Conservation (phyloP, 208 protist genomes). For the Acanthamoeba sp. region DNA sequence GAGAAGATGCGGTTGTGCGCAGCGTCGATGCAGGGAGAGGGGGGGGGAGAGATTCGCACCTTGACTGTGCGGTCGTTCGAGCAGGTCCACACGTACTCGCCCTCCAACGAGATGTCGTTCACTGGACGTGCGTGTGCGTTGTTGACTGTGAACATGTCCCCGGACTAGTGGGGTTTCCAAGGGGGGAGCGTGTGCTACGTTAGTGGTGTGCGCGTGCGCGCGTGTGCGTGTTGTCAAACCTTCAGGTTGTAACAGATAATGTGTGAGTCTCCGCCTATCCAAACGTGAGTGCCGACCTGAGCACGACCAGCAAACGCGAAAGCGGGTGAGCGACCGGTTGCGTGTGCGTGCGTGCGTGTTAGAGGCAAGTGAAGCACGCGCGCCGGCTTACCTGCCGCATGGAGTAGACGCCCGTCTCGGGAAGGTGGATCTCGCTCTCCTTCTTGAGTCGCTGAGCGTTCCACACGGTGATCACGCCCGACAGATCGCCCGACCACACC, state of each 20-base stretch:
- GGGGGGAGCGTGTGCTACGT: neutral
- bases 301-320: too few relatives aligned
- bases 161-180: neutral
- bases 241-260: constrained; percentile 68
- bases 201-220: neutral
- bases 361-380: too few relatives aligned
- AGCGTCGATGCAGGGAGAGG: too few relatives aligned
- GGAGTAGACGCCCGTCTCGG: constrained; percentile 60
- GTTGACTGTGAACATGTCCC: constrained; percentile 57
- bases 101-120: constrained; percentile 44
- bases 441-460: constrained; percentile 57
- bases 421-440: constrained; percentile 48
- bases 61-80: constrained; percentile 46
- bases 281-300: constrained; percentile 39
- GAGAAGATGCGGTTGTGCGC: too few relatives aligned
- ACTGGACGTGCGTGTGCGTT: constrained; percentile 60
- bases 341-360: too few relatives aligned
- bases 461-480: constrained; percentile 6
- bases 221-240: neutral
- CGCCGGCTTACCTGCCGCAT: constrained; percentile 8
- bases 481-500: constrained; percentile 51
- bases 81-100: constrained; percentile 40
- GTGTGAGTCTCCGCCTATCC: constrained; percentile 48
- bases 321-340: too few relatives aligned
- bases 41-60: neutral